phyloP scores from a whole-genome alignment of 2,329 filamentous ascomycete species.

The Xylaria sp. region DNA sequence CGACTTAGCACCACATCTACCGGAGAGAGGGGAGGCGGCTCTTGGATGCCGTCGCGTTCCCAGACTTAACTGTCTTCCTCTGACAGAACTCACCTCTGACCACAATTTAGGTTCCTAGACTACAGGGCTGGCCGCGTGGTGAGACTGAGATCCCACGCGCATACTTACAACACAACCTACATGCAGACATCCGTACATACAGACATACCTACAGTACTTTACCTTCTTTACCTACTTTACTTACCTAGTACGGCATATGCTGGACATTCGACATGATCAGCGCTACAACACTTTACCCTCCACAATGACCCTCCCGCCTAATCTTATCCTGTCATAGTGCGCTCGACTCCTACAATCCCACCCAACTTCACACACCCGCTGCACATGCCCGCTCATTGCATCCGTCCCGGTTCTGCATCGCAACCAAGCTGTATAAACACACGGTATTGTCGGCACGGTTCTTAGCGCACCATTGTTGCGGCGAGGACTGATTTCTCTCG shows the following conservation, averaged over 20 bases:
- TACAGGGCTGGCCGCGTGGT: too few species aligned
- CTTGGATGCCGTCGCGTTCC: background rate
- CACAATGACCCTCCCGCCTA: slow-evolving; percentile 7
- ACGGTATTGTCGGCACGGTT: background rate
- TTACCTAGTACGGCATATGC: too few species aligned
- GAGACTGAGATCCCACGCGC: too few species aligned
- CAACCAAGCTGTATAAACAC: background rate
- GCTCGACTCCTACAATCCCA: slow-evolving; percentile 19
- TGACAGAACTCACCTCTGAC: background rate
- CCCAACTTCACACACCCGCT: slow-evolving; percentile 1
- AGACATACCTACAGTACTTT: too few species aligned
- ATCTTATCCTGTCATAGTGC: slow-evolving; percentile 6
- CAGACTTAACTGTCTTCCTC: background rate
- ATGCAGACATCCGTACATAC: too few species aligned
- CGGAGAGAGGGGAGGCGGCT: too few species aligned
- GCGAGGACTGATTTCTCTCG: background rate
- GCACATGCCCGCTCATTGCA: background rate
- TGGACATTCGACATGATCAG: slow-evolving; percentile 6
- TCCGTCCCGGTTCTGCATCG: slow-evolving; percentile 3
- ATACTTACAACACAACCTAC: too few species aligned
- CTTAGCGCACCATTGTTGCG: background rate
- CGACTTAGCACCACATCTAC: background rate
- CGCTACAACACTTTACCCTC: background rate
- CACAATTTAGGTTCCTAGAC: background rate
- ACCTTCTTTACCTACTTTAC: too few species aligned